Evolutionary conservation across 2,329 filamentous ascomycete genomes (phyloP), one percentile per base, ranked within the genome.

Genomic region (Orbilia blumenaviensis): DNA sequence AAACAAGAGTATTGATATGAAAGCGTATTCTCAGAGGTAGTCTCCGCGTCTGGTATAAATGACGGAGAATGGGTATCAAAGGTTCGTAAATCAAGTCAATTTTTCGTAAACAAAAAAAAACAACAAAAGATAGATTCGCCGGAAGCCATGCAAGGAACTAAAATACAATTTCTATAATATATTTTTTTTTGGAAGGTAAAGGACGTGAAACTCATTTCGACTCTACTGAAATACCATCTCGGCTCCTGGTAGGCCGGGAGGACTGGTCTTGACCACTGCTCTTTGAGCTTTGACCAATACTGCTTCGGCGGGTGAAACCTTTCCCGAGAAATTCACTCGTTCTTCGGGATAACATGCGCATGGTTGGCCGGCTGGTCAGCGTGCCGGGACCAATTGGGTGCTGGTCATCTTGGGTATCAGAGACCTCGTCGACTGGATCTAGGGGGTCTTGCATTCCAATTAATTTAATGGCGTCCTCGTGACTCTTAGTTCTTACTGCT

Each of bases 261-360:
- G 71, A 25, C 0, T 25, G 6, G 2, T 66, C 67, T 21, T 56
- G 46, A 21, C 14, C 48, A 16, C 44, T 54, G 10, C 32, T 18
- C 21, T 66, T 52, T 18, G 36, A 56, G 12, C 46, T 23, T n/a
- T 60, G 56, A 14, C 64, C 69, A 12, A 44, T 68, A 32, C 71
- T 75, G 21, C 64, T 66, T 46, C 71, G 44, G 9, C 72, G 46
- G 23, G 52, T 52, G 12, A 58, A 23, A n/a, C 58, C 72, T n/a
- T 50, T 69, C 2, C 48, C 64, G 5, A 76, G 41, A 10, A 76
- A 54, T 23, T 60, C 48, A 18, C 42, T 76, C 1, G 72, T 76
- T 32, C 72, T 64, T 7, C 64, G 56, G 8, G 56, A 50, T 3
- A 76, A 42, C 14, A 66, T 64, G 18, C 48, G 62, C 18, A 76